Percentiles rank a stretch among this genome's conserved stretches.
phyloP scores from a whole-genome alignment of 768 basidiomycete genomes.

The Suillus clintonianus region DNA sequence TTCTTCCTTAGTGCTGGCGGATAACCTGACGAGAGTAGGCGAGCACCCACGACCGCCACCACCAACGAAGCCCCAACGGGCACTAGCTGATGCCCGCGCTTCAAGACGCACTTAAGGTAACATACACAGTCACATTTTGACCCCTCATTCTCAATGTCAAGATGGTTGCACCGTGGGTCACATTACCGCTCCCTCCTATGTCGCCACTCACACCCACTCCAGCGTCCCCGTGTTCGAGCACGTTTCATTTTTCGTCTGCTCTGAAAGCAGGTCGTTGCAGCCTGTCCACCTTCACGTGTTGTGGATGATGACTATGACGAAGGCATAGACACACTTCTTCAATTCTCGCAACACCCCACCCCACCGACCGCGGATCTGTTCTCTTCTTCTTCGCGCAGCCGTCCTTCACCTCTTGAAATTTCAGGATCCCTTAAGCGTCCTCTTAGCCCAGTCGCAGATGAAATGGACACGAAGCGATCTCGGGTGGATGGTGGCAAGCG shows the following conservation, averaged over 20 bases:
- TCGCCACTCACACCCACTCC: constrained; percentile 20
- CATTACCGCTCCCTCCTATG: constrained; percentile 15
- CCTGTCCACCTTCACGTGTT: constrained; percentile 65
- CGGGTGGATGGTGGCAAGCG: constrained; percentile 57
- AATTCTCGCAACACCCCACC: constrained; percentile 53
- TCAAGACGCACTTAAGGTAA: too few species aligned
- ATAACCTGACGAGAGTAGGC: too few species aligned
- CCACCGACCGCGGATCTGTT: constrained; percentile 57
- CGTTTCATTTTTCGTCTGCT: constrained; percentile 27
- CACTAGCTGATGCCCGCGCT: too few species aligned
- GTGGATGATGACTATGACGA: constrained; percentile 96
- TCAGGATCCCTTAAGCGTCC: constrained; percentile 61
- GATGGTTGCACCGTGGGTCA: constrained; percentile 3
- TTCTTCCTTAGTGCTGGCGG: too few species aligned
- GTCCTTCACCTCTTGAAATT: constrained; percentile 58
- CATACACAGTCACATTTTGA: too few species aligned
- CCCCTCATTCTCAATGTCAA: too few species aligned
- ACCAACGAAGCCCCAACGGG: too few species aligned
- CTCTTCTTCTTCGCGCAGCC: constrained; percentile 63
- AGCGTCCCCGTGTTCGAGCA: constrained; percentile 15
- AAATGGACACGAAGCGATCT: constrained; percentile 62
- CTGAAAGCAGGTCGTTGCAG: constrained; percentile 64
- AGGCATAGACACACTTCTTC: constrained; percentile 82
- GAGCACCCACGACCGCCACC: too few species aligned
- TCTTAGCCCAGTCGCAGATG: constrained; percentile 67